A percentile compares a stretch with the other conserved stretches of the same genome.
Evolutionary conservation across 73 alveolate species (phyloP).

Genomic region (Blepharisma stoltei): DNA sequence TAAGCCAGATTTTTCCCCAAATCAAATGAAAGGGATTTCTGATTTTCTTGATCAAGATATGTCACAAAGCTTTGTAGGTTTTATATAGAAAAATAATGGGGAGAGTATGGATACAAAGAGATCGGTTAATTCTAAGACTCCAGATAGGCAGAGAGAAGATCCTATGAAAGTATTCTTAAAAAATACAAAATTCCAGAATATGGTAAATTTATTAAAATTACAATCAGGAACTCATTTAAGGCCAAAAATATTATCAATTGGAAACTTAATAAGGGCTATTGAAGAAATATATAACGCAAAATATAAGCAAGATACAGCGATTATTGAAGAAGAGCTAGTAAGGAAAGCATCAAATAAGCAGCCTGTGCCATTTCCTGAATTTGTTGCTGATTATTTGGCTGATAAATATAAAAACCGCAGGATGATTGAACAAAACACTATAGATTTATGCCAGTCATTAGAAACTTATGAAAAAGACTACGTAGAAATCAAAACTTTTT

Average conservation of each 20-base stretch:
- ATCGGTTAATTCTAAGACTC: background rate
- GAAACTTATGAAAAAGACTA: slow-evolving; percentile 12
- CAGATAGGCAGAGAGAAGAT: slow-evolving; percentile 10
- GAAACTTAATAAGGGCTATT: background rate
- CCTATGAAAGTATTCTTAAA: slow-evolving; percentile 11
- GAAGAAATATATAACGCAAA: slow-evolving; percentile 5
- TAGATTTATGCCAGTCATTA: slow-evolving; percentile 11
- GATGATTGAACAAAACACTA: slow-evolving; percentile 4
- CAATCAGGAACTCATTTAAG: background rate
- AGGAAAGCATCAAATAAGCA: background rate
- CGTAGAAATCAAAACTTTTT: background rate
- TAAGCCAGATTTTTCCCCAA: background rate
- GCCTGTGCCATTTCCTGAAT: background rate
- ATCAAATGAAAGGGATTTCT: background rate
- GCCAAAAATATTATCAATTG: slow-evolving; percentile 15
- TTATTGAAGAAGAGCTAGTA: too few relatives aligned
- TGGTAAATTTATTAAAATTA: background rate
- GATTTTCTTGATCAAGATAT: slow-evolving; percentile 10
- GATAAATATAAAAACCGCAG: slow-evolving; percentile 10
- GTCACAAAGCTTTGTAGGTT: background rate
- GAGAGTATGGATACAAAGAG: too few relatives aligned
- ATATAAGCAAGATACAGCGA: background rate
- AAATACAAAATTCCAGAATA: slow-evolving; percentile 15
- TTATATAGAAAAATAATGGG: background rate
- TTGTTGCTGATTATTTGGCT: slow-evolving; percentile 1